Conservation (phyloP, 2,329 filamentous ascomycete genomes). For the Parafenestella ontariensis region DNA sequence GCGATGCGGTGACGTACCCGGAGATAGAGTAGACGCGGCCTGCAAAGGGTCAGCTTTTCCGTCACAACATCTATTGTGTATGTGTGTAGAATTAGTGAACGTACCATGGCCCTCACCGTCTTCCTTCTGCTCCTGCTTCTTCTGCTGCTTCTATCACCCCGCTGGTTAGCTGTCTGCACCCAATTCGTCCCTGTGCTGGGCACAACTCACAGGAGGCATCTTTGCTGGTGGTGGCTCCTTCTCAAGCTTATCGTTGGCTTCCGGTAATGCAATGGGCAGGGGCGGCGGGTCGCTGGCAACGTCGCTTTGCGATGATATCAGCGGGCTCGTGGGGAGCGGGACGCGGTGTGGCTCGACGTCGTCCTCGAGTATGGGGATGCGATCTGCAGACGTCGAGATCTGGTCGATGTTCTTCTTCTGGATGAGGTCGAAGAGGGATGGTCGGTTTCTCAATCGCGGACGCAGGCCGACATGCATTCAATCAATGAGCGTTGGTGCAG, state of each 20-base stretch:
- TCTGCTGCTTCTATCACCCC: conserved; percentile 42
- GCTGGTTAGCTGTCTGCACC: conserved; percentile 32
- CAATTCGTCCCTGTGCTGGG: neutral
- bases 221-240: conserved; percentile 24
- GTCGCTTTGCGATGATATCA: conserved; percentile 38
- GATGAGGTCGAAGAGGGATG: conserved; percentile 69
- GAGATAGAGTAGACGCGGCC: conserved; percentile 75
- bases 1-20: conserved; percentile 53
- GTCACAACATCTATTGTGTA: neutral
- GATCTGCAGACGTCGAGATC: conserved; percentile 48
- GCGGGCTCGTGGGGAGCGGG: conserved; percentile 47
- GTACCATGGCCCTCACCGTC: conserved; percentile 65
- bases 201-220: conserved; percentile 49
- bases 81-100: conserved; percentile 14
- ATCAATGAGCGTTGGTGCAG: conserved; percentile 29
- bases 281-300: conserved; percentile 29
- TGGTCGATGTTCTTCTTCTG: conserved; percentile 57
- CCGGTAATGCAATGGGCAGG: conserved; percentile 31
- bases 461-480: conserved; percentile 63
- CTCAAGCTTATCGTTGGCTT: conserved; percentile 21
- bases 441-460: conserved; percentile 65
- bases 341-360: conserved; percentile 38
- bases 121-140: conserved; percentile 50
- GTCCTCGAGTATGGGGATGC: conserved; percentile 27
- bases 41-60: conserved; percentile 34